Evolutionary conservation across 1,139 yeast species (phyloP).

Genomic region (Pichia sp.): DNA sequence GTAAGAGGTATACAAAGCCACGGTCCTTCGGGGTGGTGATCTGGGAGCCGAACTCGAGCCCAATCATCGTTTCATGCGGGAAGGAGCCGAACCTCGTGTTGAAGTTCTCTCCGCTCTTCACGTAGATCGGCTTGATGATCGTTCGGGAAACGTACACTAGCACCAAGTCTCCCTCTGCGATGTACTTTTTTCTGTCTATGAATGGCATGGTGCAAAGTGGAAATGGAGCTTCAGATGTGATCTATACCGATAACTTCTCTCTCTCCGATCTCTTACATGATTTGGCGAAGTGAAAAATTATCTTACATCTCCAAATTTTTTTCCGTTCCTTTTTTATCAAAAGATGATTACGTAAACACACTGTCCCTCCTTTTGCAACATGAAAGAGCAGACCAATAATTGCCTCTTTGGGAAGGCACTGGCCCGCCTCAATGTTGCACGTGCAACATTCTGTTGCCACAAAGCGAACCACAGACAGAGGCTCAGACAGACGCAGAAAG

Average conservation of each 20-base stretch:
- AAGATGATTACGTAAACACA: too few relatives aligned
- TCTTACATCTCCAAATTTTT: too few relatives aligned
- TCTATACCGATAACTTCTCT: too few relatives aligned
- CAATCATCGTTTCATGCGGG: conserved; percentile 78
- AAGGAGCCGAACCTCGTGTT: conserved; percentile 89
- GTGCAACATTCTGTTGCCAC: too few relatives aligned
- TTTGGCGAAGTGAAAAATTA: too few relatives aligned
- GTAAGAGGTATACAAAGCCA: conserved; percentile 84
- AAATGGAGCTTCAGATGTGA: too few relatives aligned
- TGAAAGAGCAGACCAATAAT: background rate
- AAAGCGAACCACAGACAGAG: background rate
- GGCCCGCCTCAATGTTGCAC: too few relatives aligned
- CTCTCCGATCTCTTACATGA: too few relatives aligned
- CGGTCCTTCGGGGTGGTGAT: conserved; percentile 71
- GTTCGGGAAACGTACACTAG: conserved; percentile 81
- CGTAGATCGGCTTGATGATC: conserved; percentile 67
- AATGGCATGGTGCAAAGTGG: conserved; percentile 31
- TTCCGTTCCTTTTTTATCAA: too few relatives aligned
- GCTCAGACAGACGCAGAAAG: background rate
- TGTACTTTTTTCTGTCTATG: conserved; percentile 45
- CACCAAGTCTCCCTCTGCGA: conserved; percentile 82
- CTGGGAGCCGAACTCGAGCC: conserved; percentile 79
- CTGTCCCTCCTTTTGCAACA: too few relatives aligned
- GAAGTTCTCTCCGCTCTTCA: conserved; percentile 54
- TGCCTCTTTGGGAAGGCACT: background rate